Conservation (phyloP, 257 asterid genomes). For the Sherardia arvensis region DNA sequence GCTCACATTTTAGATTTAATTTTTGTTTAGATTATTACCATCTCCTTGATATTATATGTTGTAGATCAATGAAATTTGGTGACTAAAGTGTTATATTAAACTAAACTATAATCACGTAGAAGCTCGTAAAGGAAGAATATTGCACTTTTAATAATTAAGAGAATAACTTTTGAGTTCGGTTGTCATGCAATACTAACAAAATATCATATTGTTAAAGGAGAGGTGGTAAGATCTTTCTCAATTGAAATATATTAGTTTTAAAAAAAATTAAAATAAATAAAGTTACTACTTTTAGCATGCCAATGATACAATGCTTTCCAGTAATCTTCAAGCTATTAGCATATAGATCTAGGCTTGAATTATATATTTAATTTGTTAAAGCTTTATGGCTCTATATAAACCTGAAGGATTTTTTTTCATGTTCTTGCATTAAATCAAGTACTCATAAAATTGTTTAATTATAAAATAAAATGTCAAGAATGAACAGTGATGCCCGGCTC, state of each 20-base stretch:
- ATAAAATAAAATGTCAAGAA: constrained; percentile 2
- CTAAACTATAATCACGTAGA: too few species aligned
- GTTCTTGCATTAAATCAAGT: not conserved
- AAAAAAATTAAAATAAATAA: too few species aligned
- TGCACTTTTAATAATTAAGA: not conserved
- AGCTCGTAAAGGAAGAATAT: too few species aligned
- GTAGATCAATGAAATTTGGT: too few species aligned
- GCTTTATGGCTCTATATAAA: not conserved
- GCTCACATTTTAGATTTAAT: too few species aligned
- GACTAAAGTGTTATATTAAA: too few species aligned
- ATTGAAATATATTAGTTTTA: too few species aligned
- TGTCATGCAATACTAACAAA: not conserved
- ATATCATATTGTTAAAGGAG: not conserved
- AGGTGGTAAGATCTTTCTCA: not conserved
- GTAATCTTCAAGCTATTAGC: not conserved
- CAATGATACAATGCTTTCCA: not conserved
- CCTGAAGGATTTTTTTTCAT: not conserved
- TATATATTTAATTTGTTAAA: not conserved
- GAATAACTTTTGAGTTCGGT: not conserved
- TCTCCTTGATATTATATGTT: too few species aligned
- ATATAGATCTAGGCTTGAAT: not conserved
- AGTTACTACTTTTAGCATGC: not conserved
- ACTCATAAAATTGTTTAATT: not conserved
- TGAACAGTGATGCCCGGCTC: not conserved
- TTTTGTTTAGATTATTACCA: too few species aligned